phyloP scores from a whole-genome alignment of 306 rosid genomes.

The Arachis hypogaea region DNA sequence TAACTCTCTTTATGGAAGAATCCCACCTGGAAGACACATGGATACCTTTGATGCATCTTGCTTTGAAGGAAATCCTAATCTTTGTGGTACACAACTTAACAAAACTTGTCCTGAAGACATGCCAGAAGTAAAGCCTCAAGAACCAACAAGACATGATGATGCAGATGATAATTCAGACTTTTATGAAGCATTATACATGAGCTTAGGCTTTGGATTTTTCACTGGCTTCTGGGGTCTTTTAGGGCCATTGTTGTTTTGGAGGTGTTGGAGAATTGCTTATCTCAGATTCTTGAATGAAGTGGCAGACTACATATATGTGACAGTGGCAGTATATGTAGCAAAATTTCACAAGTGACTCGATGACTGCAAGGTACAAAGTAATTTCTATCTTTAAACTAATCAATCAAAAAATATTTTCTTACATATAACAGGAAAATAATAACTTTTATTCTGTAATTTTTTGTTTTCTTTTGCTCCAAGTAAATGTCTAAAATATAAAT shows the following conservation, averaged over 20 bases:
- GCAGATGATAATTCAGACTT: neutral
- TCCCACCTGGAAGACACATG: neutral
- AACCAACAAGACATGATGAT: neutral
- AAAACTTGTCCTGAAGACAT: neutral
- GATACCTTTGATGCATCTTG: neutral
- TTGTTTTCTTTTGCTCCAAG: no score
- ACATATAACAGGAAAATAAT: no score
- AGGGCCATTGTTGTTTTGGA: slow-evolving; percentile 20
- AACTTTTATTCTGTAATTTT: no score
- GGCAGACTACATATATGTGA: neutral
- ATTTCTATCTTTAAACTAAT: no score
- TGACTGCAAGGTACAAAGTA: neutral
- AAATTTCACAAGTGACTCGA: neutral
- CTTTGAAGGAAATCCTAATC: slow-evolving; percentile 22
- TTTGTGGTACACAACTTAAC: slow-evolving; percentile 26
- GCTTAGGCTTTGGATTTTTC: slow-evolving; percentile 22
- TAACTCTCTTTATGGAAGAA: slow-evolving; percentile 10
- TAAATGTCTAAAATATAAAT: no score
- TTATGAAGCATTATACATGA: slow-evolving; percentile 19
- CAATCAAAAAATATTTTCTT: no score
- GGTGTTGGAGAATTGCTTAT: slow-evolving; percentile 25
- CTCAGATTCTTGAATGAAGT: slow-evolving; percentile 7
- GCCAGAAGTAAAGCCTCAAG: neutral
- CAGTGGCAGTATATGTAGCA: neutral
- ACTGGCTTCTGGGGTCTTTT: slow-evolving; percentile 20